These are phyloP conservation scores for Rhynchospora tenuis DNA, from an alignment of 176 grass and related monocot genomes.

Conservation along the genomic window DNA sequence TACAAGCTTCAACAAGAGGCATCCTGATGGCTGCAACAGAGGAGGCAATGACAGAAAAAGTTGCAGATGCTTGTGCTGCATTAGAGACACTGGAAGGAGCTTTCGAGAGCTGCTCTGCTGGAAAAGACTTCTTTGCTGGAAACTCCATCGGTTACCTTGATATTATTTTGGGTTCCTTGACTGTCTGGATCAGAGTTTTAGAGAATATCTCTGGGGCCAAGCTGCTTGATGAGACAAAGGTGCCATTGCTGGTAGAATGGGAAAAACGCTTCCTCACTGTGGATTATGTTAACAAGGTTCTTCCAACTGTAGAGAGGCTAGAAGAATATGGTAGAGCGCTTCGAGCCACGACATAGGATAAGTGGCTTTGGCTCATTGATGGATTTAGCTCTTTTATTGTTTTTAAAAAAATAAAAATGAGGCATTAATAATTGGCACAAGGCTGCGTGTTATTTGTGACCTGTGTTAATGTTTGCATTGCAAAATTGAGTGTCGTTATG, in stretches of 20 bases:
- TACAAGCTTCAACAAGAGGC: neutral
- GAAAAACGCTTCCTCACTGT: neutral
- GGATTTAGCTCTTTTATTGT: too few relatives aligned
- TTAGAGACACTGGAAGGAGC: constrained; percentile 32
- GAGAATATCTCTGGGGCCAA: neutral
- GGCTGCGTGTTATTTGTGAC: too few relatives aligned
- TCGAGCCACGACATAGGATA: too few relatives aligned
- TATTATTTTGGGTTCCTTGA: constrained; percentile 24
- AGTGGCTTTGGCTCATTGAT: neutral
- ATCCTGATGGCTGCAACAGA: neutral
- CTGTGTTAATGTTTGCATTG: too few relatives aligned
- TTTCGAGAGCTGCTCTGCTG: constrained; percentile 3
- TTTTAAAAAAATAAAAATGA: too few relatives aligned
- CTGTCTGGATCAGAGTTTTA: neutral
- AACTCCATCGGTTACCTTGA: constrained; percentile 44
- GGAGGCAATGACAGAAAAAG: constrained; percentile 13
- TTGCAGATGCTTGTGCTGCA: neutral
- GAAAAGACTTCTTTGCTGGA: constrained; percentile 47
- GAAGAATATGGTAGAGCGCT: neutral
- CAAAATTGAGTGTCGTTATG: too few relatives aligned
- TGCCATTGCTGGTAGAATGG: constrained; percentile 31
- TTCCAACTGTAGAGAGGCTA: neutral
- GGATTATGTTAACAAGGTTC: neutral
- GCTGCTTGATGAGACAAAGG: constrained; percentile 7
- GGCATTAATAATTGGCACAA: too few relatives aligned